These are phyloP conservation scores for Aspergillus ostianus DNA, from an alignment of 495 filamentous ascomycete species.

Conservation along the genomic window DNA sequence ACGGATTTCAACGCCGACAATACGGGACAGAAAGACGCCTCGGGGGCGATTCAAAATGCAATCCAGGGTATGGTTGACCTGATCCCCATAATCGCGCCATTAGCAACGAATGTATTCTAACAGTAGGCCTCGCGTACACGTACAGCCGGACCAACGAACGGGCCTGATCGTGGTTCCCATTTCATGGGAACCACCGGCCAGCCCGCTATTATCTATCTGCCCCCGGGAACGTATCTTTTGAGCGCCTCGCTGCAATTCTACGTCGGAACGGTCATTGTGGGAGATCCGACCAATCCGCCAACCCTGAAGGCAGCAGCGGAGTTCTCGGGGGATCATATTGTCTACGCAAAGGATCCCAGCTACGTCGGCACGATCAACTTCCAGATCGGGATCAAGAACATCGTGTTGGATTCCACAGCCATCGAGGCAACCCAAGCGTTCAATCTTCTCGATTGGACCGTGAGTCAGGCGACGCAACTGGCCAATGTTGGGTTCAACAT, in stretches of 20 bases:
- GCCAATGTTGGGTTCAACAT: slow-evolving; percentile 74
- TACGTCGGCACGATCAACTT: slow-evolving; percentile 38
- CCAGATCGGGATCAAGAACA: slow-evolving; percentile 43
- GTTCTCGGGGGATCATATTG: slow-evolving; percentile 27
- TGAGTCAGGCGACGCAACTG: slow-evolving; percentile 66
- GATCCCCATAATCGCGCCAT: background rate
- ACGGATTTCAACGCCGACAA: slow-evolving; percentile 33
- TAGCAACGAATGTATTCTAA: background rate
- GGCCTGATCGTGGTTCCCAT: slow-evolving; percentile 26
- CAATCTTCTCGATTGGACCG: slow-evolving; percentile 58
- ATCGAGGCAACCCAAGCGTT: slow-evolving; percentile 25
- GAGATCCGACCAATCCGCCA: slow-evolving; percentile 35
- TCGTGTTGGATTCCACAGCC: slow-evolving; percentile 37
- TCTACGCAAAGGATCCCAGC: slow-evolving; percentile 38
- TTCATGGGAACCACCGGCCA: slow-evolving; percentile 43
- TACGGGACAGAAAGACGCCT: slow-evolving; percentile 25
- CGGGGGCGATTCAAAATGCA: slow-evolving; percentile 29
- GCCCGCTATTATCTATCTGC: slow-evolving; percentile 48
- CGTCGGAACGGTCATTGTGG: slow-evolving; percentile 42
- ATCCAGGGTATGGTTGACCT: slow-evolving; percentile 24
- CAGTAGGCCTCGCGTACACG: slow-evolving; percentile 6
- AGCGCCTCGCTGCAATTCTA: slow-evolving; percentile 34
- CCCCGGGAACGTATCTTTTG: slow-evolving; percentile 43
- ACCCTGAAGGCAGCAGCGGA: slow-evolving; percentile 29
- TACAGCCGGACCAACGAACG: slow-evolving; percentile 26